These are phyloP conservation scores for Blastocrithidia nonstop DNA, from an alignment of 208 protist genomes.

Conservation along the genomic window DNA sequence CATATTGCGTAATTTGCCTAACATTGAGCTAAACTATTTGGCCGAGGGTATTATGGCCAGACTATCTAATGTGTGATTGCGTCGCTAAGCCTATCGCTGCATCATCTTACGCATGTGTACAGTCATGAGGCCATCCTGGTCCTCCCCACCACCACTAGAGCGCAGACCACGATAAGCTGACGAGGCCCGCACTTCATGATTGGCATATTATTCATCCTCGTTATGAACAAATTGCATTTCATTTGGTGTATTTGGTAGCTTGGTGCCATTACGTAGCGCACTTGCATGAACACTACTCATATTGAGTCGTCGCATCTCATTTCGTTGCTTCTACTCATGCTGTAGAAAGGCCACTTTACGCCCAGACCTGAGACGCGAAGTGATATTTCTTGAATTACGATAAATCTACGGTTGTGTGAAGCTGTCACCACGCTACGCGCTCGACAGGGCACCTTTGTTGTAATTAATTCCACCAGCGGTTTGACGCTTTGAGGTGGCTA, in stretches of 20 bases:
- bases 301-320: constrained; percentile 13
- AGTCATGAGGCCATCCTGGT: constrained; percentile 8
- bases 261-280: constrained; percentile 15
- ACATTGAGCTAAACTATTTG: constrained; percentile 49
- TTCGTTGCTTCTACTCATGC: constrained; percentile 17
- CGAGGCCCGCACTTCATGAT: too few species aligned
- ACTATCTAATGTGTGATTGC: constrained; percentile 57
- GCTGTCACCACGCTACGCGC: constrained; percentile 34
- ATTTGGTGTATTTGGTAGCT: constrained; percentile 9
- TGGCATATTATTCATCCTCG: too few species aligned
- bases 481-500: constrained; percentile 15
- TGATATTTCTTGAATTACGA: constrained; percentile 35
- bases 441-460: constrained; percentile 38
- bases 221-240: constrained; percentile 18
- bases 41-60: constrained; percentile 56
- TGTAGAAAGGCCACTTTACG: constrained; percentile 23
- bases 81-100: constrained; percentile 46
- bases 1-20: constrained; percentile 23
- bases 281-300: constrained; percentile 17
- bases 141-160: not conserved
- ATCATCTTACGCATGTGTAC: constrained; percentile 23
- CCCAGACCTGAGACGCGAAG: constrained; percentile 30
- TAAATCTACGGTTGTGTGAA: constrained; percentile 67
- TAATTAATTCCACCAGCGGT: constrained; percentile 23
- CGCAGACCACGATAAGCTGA: too few species aligned